phyloP scores from a whole-genome alignment of 768 basidiomycete species.

The Tulasnella sp. region DNA sequence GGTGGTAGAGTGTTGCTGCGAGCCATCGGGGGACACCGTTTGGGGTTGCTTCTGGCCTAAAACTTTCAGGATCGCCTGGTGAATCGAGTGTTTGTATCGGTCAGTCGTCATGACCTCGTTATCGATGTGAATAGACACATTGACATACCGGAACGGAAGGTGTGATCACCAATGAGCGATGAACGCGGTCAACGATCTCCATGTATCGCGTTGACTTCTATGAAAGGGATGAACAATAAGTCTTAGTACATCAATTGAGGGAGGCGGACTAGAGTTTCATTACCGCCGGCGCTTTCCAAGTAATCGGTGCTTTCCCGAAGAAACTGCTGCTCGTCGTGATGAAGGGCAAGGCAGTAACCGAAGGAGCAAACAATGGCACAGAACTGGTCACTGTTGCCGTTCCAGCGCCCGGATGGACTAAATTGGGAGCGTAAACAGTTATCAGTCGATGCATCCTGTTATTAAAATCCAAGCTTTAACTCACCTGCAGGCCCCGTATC shows the following conservation, averaged over 20 bases:
- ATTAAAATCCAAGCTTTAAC: background rate
- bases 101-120: background rate
- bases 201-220: conserved; percentile 32
- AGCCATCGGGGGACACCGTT: conserved; percentile 28
- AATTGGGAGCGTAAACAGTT: no score
- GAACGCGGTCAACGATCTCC: conserved; percentile 54
- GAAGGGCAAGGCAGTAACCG: background rate
- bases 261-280: no score
- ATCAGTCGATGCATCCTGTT: background rate
- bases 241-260: no score
- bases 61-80: conserved; percentile 15
- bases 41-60: conserved; percentile 8
- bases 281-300: background rate
- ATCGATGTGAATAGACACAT: background rate
- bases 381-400: background rate
- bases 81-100: conserved; percentile 2
- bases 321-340: conserved; percentile 12
- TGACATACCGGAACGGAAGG: conserved; percentile 35
- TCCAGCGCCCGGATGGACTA: no score
- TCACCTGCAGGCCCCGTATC: background rate
- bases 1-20: background rate
- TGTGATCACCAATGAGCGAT: conserved; percentile 50
- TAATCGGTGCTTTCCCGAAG: background rate
- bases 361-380: background rate
- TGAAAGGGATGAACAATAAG: no score